Percentiles rank a stretch among this genome's conserved stretches.
phyloP scores from a whole-genome alignment of 2,329 filamentous ascomycete genomes.

The Neofusicoccum laricinum region DNA sequence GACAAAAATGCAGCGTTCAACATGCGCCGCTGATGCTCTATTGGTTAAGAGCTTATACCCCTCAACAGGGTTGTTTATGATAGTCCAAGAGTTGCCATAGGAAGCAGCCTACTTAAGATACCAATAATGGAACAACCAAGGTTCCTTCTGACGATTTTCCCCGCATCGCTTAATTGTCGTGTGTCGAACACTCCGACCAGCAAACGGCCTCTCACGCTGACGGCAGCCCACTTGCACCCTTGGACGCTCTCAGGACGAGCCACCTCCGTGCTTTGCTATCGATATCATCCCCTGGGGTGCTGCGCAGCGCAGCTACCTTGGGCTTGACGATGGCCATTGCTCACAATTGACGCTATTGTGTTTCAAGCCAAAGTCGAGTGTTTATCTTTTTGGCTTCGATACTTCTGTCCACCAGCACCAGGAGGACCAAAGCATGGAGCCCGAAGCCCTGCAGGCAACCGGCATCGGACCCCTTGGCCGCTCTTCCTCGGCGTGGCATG shows the following conservation, averaged over 20 bases:
- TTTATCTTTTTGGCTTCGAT: neutral
- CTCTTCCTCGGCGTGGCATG: neutral
- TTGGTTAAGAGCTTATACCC: neutral
- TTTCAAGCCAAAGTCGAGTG: neutral
- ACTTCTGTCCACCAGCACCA: neutral
- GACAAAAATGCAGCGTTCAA: constrained; percentile 16
- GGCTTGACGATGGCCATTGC: neutral
- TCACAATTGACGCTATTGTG: neutral
- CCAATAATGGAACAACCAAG: constrained; percentile 5
- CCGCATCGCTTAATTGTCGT: constrained; percentile 1
- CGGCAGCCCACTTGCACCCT: neutral
- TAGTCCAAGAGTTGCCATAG: neutral
- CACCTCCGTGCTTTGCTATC: constrained; percentile 2
- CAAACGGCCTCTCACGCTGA: neutral
- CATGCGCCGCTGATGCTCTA: constrained; percentile 6
- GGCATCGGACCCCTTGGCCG: neutral
- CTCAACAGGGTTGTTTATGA: constrained; percentile 2
- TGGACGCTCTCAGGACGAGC: neutral
- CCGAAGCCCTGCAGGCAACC: neutral
- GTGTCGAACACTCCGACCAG: neutral
- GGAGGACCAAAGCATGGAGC: too few species aligned
- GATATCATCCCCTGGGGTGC: neutral
- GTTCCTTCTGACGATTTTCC: constrained; percentile 3
- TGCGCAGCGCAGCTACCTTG: neutral
- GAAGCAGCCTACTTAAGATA: neutral